Conservation (phyloP, 371 early-diverging fungal genomes). For the Apophysomyces sp. region DNA sequence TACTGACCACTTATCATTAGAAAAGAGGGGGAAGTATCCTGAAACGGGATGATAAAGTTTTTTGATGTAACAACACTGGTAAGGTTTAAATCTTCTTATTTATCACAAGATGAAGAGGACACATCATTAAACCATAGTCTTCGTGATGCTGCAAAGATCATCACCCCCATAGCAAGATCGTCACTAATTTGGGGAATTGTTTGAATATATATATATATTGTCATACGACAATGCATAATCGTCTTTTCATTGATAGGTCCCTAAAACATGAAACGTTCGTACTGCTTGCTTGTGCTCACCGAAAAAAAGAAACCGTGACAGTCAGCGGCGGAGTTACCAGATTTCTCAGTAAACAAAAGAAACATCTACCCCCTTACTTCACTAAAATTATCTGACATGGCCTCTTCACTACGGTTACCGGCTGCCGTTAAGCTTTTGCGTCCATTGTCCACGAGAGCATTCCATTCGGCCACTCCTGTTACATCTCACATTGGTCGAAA, state of each 20-base stretch:
- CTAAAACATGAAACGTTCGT: neutral
- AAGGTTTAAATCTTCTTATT: neutral
- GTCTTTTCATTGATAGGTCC: too few species aligned
- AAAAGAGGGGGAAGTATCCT: neutral
- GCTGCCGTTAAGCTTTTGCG: neutral
- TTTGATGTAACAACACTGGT: neutral
- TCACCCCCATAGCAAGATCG: neutral
- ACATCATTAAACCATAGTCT: too few species aligned
- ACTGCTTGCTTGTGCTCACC: too few species aligned
- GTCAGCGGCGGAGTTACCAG: too few species aligned
- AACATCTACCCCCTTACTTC: neutral
- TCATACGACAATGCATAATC: too few species aligned
- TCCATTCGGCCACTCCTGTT: constrained; percentile 44
- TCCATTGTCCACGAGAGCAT: constrained; percentile 12
- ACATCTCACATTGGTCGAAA: constrained; percentile 76
- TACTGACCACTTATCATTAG: too few species aligned
- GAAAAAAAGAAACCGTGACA: neutral
- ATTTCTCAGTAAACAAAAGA: neutral
- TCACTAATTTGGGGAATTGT: neutral
- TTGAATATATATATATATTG: too few species aligned
- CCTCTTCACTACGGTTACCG: neutral
- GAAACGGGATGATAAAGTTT: neutral
- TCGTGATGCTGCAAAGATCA: neutral
- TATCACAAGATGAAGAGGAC: neutral
- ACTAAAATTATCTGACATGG: neutral